A percentile compares a stretch with the other conserved stretches of the same genome.
Conservation (phyloP, 1,139 yeast species). For the Nakaseomyces kungkrabaensis region DNA sequence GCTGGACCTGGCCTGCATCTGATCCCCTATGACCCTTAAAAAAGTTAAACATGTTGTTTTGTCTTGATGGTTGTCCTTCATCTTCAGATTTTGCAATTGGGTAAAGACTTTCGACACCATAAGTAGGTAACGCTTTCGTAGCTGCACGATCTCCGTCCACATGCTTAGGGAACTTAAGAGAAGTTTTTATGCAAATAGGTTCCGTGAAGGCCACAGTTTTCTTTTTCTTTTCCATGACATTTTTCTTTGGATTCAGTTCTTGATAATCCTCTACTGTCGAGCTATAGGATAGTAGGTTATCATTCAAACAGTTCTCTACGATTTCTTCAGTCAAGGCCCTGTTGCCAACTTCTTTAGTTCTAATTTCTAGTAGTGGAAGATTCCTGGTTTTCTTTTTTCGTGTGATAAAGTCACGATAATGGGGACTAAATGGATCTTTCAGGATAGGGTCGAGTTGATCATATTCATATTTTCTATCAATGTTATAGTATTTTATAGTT, state of each 20-base stretch:
- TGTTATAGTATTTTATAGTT: slow-evolving; percentile 56
- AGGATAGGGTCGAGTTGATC: slow-evolving; percentile 42
- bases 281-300: slow-evolving; percentile 51
- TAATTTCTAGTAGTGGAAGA: slow-evolving; percentile 51
- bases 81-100: background rate
- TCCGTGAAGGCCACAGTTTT: slow-evolving; percentile 23
- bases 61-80: slow-evolving; percentile 1
- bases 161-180: slow-evolving; percentile 20
- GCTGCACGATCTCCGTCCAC: slow-evolving; percentile 8
- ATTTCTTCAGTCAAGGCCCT: slow-evolving; percentile 52
- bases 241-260: background rate
- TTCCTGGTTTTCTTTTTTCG: slow-evolving; percentile 39
- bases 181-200: slow-evolving; percentile 21
- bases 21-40: slow-evolving; percentile 1
- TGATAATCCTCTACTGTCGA: slow-evolving; percentile 31
- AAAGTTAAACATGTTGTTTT: slow-evolving; percentile 6
- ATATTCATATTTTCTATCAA: slow-evolving; percentile 43
- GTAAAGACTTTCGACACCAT: slow-evolving; percentile 22
- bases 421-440: slow-evolving; percentile 32
- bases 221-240: slow-evolving; percentile 1
- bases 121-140: slow-evolving; percentile 16
- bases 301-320: slow-evolving; percentile 47
- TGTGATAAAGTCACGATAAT: slow-evolving; percentile 23
- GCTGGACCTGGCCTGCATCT: background rate
- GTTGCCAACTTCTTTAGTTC: slow-evolving; percentile 40